Conservation (phyloP, 768 basidiomycete species). For the Antrodiella citrinella region DNA sequence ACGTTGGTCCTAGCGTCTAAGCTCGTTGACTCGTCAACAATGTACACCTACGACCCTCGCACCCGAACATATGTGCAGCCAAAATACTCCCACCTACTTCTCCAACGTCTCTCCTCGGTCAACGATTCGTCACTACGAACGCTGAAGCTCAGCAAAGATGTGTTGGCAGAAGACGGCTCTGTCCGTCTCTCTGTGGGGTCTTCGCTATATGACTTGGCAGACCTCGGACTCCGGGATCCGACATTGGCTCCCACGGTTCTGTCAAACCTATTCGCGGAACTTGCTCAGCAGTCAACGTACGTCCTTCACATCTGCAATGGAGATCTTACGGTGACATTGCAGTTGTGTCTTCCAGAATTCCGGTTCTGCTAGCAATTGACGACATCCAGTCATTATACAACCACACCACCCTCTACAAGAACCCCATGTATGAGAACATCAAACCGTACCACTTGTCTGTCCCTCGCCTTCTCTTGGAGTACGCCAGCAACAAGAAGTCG, state of each 20-base stretch:
- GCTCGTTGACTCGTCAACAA: constrained; percentile 68
- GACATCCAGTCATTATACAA: constrained; percentile 81
- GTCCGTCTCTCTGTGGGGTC: constrained; percentile 36
- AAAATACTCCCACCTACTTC: constrained; percentile 49
- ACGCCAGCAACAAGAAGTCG: constrained; percentile 57
- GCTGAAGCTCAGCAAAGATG: constrained; percentile 26
- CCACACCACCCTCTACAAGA: constrained; percentile 54
- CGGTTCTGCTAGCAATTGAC: constrained; percentile 79
- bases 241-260: constrained; percentile 47
- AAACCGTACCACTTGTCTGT: constrained; percentile 73
- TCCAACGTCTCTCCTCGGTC: constrained; percentile 52
- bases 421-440: constrained; percentile 62
- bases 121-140: constrained; percentile 40
- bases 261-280: constrained; percentile 46
- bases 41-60: constrained; percentile 65
- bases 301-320: constrained; percentile 17
- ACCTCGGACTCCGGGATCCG: constrained; percentile 48
- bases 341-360: constrained; percentile 37
- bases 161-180: constrained; percentile 26
- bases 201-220: constrained; percentile 44
- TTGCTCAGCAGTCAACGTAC: constrained; percentile 60
- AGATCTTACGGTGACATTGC: too few relatives aligned
- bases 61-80: constrained; percentile 76
- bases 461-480: constrained; percentile 73
- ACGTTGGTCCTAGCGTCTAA: constrained; percentile 26